Base-by-base conservation (phyloP, 139 green algal genomes). In the Haematococcus lacustris region DNA sequence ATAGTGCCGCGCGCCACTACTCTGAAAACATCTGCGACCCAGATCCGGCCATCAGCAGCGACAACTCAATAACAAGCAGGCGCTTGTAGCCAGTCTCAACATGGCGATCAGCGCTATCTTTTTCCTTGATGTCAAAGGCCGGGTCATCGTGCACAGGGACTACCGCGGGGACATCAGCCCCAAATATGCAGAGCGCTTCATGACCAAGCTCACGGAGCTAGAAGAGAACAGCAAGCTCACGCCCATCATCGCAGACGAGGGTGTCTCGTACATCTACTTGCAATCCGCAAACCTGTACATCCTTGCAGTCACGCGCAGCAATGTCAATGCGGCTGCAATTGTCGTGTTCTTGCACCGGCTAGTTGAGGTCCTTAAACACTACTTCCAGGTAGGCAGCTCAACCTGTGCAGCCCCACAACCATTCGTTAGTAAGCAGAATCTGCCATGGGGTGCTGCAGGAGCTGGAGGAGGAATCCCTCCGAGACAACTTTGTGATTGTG, bases 401-500 rank as follows among this genome's bases (percentile, higher is more conserved):
- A 21, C 47, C 47, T 57, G 21, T n/a, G 47, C 47, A 57, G 47
- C n/a, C 21, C 13, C 13, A 57, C 13, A 57, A n/a, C n/a, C n/a
- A n/a, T n/a, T n/a, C n/a, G n/a, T 57, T n/a, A 13, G 21, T 21
- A 57, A 13, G 13, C 13, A 57, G 47, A 13, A 57, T 57, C 17
- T 57, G 47, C 13, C 47, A 57, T 57, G 47, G 13, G 38, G 60
- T 4, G 30, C 4, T 30, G 39, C 60, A 74, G 66, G 88, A 95
- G 81, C 71, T 99, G 35, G 91, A 98, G 71, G 95, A 99, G 80
- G 95, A 99, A 80, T 95, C 87, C 1, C 78, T 98, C 47, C 87
- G 93, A 0, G 95, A 99, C 86, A 98, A 99, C 76, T 99, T 98
- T 79, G 94, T 99, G 6, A 94, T 96, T 64, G 93, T 97, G 2